Percentiles rank a stretch among this genome's conserved stretches.
These are phyloP conservation scores for Trametes hirsuta DNA, from an alignment of 1,284 basidiomycete species.

Conservation along the genomic window DNA sequence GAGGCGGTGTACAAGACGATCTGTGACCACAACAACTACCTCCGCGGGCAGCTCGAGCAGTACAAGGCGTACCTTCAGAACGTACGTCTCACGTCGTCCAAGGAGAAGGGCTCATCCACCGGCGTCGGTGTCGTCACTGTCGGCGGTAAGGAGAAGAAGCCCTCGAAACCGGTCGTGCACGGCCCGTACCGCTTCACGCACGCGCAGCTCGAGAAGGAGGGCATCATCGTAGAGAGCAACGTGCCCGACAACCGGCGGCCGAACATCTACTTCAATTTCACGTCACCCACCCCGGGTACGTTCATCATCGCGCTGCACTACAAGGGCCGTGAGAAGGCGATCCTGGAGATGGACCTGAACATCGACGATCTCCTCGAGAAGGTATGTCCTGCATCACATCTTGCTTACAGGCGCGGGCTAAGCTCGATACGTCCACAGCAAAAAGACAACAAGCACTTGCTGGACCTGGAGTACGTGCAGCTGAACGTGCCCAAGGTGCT, in stretches of 20 bases:
- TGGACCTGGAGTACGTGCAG: conserved; percentile 98
- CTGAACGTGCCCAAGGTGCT: conserved; percentile 96
- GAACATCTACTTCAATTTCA: conserved; percentile 99
- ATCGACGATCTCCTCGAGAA: conserved; percentile 98
- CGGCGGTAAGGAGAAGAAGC: conserved; percentile 97
- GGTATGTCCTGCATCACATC: conserved; percentile 46
- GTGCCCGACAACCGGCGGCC: conserved; percentile 97
- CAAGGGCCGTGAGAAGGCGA: conserved; percentile 98
- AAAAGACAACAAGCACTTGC: conserved; percentile 95
- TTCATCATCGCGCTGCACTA: conserved; percentile 99
- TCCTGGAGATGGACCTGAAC: conserved; percentile 99
- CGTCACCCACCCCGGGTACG: conserved; percentile 95
- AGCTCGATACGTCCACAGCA: conserved; percentile 57
- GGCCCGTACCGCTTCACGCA: conserved; percentile 98
- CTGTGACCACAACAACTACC: conserved; percentile 98
- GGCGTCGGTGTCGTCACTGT: conserved; percentile 96
- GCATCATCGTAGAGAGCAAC: conserved; percentile 98
- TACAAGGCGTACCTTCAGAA: conserved; percentile 99
- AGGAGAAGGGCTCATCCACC: conserved; percentile 82
- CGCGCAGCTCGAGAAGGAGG: conserved; percentile 97
- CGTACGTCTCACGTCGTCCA: conserved; percentile 86
- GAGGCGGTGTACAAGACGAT: conserved; percentile 99
- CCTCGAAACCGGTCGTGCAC: conserved; percentile 80
- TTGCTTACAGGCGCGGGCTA: neutral
- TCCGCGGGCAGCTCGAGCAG: conserved; percentile 95